Percentiles rank a stretch among this genome's conserved stretches.
These are phyloP conservation scores for Ophiostoma sp. DNA, from an alignment of 2,329 filamentous ascomycete genomes.

Conservation along the genomic window DNA sequence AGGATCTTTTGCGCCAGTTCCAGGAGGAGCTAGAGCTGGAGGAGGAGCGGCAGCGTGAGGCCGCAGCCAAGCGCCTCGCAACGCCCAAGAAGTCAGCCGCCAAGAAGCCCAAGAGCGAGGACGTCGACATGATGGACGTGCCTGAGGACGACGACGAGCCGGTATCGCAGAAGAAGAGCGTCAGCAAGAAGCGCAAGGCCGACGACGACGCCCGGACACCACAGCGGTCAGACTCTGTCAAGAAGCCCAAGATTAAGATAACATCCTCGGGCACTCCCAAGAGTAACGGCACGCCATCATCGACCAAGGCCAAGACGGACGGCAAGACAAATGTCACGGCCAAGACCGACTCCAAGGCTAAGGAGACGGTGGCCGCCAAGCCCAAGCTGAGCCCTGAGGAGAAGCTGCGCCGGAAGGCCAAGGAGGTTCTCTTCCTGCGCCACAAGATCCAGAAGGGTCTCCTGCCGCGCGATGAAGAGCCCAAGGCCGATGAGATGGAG, in stretches of 20 bases:
- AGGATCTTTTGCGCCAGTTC: constrained; percentile 67
- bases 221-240: constrained; percentile 54
- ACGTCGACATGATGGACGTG: constrained; percentile 54
- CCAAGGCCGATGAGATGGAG: constrained; percentile 81
- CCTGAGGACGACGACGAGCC: constrained; percentile 49
- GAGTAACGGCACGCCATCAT: constrained; percentile 43
- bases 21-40: constrained; percentile 58
- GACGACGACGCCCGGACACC: constrained; percentile 52
- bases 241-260: constrained; percentile 64
- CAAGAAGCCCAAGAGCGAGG: constrained; percentile 51
- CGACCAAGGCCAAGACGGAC: constrained; percentile 35
- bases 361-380: constrained; percentile 47
- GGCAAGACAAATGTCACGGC: constrained; percentile 34
- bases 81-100: constrained; percentile 46
- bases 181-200: constrained; percentile 79
- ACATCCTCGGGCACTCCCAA: constrained; percentile 50
- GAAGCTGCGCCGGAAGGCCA: constrained; percentile 56
- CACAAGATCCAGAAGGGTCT: constrained; percentile 95
- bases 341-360: constrained; percentile 29
- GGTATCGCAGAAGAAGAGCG: constrained; percentile 43
- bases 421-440: constrained; percentile 83
- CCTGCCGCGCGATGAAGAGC: constrained; percentile 73
- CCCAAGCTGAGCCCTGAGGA: constrained; percentile 55
- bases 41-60: constrained; percentile 36
- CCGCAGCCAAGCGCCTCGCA: constrained; percentile 38